These are phyloP conservation scores for Inonotus hispidus DNA, from an alignment of 1,284 basidiomycete species.

Conservation along the genomic window DNA sequence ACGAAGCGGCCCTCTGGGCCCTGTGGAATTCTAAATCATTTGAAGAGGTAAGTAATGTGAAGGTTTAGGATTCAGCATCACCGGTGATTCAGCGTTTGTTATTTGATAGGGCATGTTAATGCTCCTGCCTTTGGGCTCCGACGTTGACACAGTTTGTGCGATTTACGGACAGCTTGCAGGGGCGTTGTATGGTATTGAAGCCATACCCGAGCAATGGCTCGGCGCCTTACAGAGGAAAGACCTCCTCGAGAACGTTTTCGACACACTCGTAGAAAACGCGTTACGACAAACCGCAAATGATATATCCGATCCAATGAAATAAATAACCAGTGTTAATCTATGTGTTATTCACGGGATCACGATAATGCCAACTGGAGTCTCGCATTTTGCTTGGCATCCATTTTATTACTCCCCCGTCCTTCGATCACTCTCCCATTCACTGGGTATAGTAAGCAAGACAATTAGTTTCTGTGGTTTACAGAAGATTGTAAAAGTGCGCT, in stretches of 20 bases:
- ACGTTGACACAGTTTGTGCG: conserved; percentile 16
- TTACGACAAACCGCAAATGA: background rate
- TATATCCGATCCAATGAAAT: background rate
- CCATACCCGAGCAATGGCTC: conserved; percentile 9
- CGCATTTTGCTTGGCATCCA: background rate
- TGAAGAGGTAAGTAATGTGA: conserved; percentile 8
- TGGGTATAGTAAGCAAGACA: background rate
- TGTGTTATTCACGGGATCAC: background rate
- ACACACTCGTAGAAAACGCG: conserved; percentile 8
- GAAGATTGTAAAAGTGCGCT: background rate
- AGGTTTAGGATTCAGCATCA: background rate
- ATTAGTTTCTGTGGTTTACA: too few relatives aligned
- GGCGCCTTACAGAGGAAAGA: conserved; percentile 6
- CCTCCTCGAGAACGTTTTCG: conserved; percentile 5
- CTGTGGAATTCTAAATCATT: conserved; percentile 12
- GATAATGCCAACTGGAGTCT: background rate
- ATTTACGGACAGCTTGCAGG: conserved; percentile 15
- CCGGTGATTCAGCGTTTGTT: background rate
- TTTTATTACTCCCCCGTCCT: background rate
- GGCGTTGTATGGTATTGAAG: conserved; percentile 9
- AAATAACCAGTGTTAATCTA: background rate
- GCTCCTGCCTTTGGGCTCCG: conserved; percentile 10
- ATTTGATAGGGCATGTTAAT: conserved; percentile 11
- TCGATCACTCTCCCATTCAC: background rate
- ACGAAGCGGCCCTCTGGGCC: conserved; percentile 14